Evolutionary conservation across 257 asterid genomes (phyloP).

Genomic region (Jacaranda copaia): DNA sequence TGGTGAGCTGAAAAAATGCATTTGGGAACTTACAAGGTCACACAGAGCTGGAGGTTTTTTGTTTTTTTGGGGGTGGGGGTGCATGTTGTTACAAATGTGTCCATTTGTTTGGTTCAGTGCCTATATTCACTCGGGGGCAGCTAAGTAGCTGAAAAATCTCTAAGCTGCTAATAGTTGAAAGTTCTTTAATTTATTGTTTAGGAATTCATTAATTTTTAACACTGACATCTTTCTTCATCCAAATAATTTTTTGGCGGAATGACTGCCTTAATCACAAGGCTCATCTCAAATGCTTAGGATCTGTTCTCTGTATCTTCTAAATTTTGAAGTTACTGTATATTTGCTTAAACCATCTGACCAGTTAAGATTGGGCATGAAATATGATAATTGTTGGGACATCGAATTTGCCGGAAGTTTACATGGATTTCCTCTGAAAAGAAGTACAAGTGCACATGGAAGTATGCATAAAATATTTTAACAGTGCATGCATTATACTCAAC

Average conservation of each 20-base stretch:
- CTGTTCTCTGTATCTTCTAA: not conserved
- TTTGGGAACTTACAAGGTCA: constrained; percentile 13
- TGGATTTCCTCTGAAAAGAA: constrained; percentile 8
- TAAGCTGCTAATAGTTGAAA: not conserved
- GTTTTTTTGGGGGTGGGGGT: not conserved
- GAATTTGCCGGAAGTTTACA: not conserved
- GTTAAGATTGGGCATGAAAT: constrained; percentile 7
- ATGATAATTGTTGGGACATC: not conserved
- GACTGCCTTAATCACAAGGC: not conserved
- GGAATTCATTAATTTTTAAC: not conserved
- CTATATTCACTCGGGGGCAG: too few species aligned
- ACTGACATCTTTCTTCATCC: constrained; percentile 6
- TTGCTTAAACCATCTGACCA: not conserved
- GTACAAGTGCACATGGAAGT: not conserved
- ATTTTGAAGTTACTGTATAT: not conserved
- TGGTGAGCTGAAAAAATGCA: constrained; percentile 14
- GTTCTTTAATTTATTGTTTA: not conserved
- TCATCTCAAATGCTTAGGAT: not conserved
- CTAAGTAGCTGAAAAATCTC: too few species aligned
- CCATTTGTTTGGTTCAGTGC: too few species aligned
- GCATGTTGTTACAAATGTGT: constrained; percentile 4
- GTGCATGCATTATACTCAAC: too few species aligned
- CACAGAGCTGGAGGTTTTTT: not conserved
- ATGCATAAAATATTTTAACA: not conserved
- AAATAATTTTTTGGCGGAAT: not conserved